phyloP scores from a whole-genome alignment of 1,284 basidiomycete genomes.

The Austroboletus novae-zelandiae region DNA sequence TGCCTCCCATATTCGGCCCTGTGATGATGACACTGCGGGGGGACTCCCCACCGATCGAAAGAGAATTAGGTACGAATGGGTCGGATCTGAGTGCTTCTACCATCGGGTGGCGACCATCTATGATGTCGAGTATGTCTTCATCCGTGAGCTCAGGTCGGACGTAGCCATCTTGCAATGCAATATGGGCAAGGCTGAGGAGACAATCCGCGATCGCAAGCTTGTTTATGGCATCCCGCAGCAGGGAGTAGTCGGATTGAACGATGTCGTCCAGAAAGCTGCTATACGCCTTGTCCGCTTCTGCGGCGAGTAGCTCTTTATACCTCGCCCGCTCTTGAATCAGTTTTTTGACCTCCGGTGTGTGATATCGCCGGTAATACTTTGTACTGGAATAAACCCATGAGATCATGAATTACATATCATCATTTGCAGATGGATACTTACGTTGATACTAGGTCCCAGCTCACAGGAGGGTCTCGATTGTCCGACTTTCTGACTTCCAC shows the following conservation, averaged over 20 bases:
- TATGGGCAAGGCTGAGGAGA: conserved; percentile 65
- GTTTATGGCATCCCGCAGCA: conserved; percentile 72
- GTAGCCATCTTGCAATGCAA: conserved; percentile 74
- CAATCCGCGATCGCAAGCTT: conserved; percentile 83
- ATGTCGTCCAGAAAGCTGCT: conserved; percentile 70
- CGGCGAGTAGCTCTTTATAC: conserved; percentile 72
- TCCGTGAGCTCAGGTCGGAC: conserved; percentile 64
- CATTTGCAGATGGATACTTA: conserved; percentile 27
- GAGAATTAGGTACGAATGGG: conserved; percentile 78
- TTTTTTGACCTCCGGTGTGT: conserved; percentile 68
- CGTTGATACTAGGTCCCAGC: conserved; percentile 82
- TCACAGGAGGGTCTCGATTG: conserved; percentile 70
- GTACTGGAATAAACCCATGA: conserved; percentile 51
- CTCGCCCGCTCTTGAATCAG: conserved; percentile 77
- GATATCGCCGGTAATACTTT: conserved; percentile 75
- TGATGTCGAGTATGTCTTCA: conserved; percentile 59
- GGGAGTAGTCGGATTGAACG: conserved; percentile 60
- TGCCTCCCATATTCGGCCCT: conserved; percentile 81
- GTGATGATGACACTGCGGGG: conserved; percentile 76
- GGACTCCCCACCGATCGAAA: conserved; percentile 53
- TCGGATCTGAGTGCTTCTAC: conserved; percentile 73
- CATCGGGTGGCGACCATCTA: conserved; percentile 80
- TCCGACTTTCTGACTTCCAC: conserved; percentile 77
- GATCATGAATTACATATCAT: conserved; percentile 2
- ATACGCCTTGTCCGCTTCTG: conserved; percentile 68